Base-by-base conservation (phyloP, 2,329 filamentous ascomycete genomes). In the Gnomoniopsis smithogilvyi region DNA sequence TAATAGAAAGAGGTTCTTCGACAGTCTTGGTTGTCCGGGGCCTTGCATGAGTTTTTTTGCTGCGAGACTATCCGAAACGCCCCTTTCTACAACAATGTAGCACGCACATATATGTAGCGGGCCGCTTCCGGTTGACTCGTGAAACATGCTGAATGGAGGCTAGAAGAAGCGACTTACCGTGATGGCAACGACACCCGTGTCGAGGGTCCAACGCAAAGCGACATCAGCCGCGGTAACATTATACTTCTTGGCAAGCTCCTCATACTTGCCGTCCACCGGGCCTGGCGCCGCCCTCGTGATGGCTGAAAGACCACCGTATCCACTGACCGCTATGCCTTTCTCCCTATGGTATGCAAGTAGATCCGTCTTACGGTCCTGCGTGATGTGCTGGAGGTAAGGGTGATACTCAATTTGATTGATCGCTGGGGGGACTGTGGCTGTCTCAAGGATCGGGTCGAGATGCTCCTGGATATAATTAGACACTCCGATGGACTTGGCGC, bases 381-480 rank as follows among this genome's bases (percentile, higher is more conserved):
- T 56, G 21, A 56, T 14, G 46, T 58, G 56, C 50, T 52, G 85
- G 46, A 88, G 75, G 68, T 90, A 89, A 0, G 89, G 88, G 72
- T 92, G 87, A 67, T 83, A 85, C 74, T 92, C 89, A 66, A 92
- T 87, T 76, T 92, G 89, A 73, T 92, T 91, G 58, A 88, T 82
- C 2, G 82, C 84, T 0, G 89, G 89, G 1, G 76, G 68, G 55
- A 88, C 70, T 64, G 78, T 80, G 48, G 84, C 85, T 7, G 83
- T 81, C 68, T 79, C 71, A 1, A 85, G 72, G 46, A 86, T 69
- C 2, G 72, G 67, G 66, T 84, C 78, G 10, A 86, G 69, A 59
- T 86, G 72, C 45, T 73, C 67, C 64, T 79, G 74, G 34, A 80
- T 67, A 67, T 89, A 92, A 75, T 92, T 92, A 64, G 86, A 89